Conservation (phyloP, 129 eudicot species). For the Dittrichia graveolens region DNA sequence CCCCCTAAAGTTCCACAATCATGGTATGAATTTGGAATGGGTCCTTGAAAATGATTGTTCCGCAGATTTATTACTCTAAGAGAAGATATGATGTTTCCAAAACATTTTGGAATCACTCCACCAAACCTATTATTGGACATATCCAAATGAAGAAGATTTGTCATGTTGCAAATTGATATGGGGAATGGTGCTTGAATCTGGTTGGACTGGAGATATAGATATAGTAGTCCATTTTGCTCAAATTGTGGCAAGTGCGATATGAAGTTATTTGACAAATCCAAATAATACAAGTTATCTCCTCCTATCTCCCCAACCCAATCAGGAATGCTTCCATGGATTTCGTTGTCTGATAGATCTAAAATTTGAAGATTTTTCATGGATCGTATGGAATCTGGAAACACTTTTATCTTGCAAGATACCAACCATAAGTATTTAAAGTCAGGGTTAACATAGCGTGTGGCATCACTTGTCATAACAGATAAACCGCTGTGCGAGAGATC, state of each 20-base stretch:
- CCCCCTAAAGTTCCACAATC: too few species aligned
- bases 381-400: background rate
- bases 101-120: too few species aligned
- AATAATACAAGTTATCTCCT: background rate
- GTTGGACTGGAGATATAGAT: too few species aligned
- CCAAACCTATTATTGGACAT: too few species aligned
- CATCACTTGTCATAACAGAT: background rate
- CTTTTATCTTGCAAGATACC: constrained; percentile 5
- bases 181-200: too few species aligned
- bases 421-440: background rate
- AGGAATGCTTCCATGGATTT: background rate
- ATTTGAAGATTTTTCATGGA: background rate
- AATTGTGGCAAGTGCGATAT: too few species aligned
- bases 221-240: too few species aligned
- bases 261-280: background rate
- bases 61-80: too few species aligned
- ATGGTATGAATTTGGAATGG: background rate
- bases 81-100: too few species aligned
- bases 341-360: background rate
- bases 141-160: too few species aligned
- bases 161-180: too few species aligned
- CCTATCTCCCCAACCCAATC: background rate
- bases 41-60: background rate
- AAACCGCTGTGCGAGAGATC: background rate
- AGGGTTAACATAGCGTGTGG: background rate